Evolutionary conservation across 345 rosid species (phyloP), one percentile per base, ranked within the genome.

Genomic region (Anastatica hierochuntica): DNA sequence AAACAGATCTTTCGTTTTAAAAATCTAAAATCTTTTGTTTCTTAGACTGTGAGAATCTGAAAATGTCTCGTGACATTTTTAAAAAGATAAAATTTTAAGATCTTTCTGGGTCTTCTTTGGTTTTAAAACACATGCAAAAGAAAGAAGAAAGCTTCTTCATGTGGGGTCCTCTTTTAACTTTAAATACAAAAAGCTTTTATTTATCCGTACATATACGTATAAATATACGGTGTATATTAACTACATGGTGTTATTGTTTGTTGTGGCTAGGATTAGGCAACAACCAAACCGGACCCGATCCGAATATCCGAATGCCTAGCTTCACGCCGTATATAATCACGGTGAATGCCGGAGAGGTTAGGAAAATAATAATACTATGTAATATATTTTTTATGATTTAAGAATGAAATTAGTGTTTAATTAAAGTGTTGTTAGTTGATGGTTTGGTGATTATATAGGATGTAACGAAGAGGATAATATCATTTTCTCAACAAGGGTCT

Each of bases 401-500:
- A n/a, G n/a, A n/a, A n/a, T n/a, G n/a, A 55, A 14, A 2, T 37
- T 21, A 29, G 1, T 5, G 51, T 44, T 36, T 31, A 27, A 62
- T 16, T n/a, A n/a, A n/a, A n/a, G n/a, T n/a, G n/a, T n/a, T n/a
- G n/a, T n/a, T n/a, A n/a, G n/a, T n/a, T n/a, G n/a, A n/a, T n/a
- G n/a, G n/a, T n/a, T n/a, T n/a, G n/a, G n/a, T n/a, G n/a, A n/a
- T n/a, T n/a, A n/a, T n/a, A n/a, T 69, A 94, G 99, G 99, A 94
- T 46, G 87, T 94, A 19, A 88, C 90, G 1, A 88, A 78, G 88
- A 94, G 88, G 84, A 75, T 94, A 61, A 94, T 94, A 58, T 88
- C 99, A 38, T 94, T 94, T 76, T 94, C 95, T 31, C 99, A 94
- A 70, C 95, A 85, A 94, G 99, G 98, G 58, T 94, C 98, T 59